phyloP scores from a whole-genome alignment of 1,284 basidiomycete species.

The Athelia sp. region DNA sequence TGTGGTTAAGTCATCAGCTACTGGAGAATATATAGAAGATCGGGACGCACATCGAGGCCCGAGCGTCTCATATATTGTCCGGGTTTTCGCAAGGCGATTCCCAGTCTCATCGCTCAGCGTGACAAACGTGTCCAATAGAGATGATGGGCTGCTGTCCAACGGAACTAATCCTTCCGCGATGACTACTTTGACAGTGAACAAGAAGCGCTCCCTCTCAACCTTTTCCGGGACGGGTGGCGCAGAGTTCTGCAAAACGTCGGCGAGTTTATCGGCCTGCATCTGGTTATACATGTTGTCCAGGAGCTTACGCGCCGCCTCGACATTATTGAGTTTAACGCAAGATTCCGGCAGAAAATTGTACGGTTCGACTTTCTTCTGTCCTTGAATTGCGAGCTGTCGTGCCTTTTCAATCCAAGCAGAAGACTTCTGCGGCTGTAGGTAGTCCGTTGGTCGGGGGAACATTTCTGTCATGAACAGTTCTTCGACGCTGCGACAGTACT shows the following conservation, averaged over 20 bases:
- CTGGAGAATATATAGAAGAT: constrained; percentile 1
- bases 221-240: constrained; percentile 71
- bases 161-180: constrained; percentile 82
- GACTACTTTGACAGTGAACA: constrained; percentile 94
- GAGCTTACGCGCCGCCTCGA: constrained; percentile 86
- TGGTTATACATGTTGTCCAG: constrained; percentile 93
- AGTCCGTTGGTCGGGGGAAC: constrained; percentile 80
- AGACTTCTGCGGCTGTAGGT: constrained; percentile 76
- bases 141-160: constrained; percentile 64
- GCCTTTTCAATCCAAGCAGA: constrained; percentile 96
- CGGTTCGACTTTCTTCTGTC: constrained; percentile 88
- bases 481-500: constrained; percentile 88
- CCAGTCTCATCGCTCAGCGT: constrained; percentile 93
- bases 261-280: constrained; percentile 87
- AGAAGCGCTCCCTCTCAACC: constrained; percentile 59
- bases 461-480: constrained; percentile 91
- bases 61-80: constrained; percentile 91
- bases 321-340: constrained; percentile 97
- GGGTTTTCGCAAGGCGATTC: constrained; percentile 87
- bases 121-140: constrained; percentile 85
- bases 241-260: constrained; percentile 54
- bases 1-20: constrained; percentile 22
- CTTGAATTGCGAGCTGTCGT: constrained; percentile 68
- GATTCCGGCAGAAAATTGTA: constrained; percentile 94
- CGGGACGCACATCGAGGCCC: constrained; percentile 78